Percentiles rank a stretch among this genome's conserved stretches.
Evolutionary conservation across 805 yeast genomes (phyloP).

Genomic region (Maudiozyma bulderi): DNA sequence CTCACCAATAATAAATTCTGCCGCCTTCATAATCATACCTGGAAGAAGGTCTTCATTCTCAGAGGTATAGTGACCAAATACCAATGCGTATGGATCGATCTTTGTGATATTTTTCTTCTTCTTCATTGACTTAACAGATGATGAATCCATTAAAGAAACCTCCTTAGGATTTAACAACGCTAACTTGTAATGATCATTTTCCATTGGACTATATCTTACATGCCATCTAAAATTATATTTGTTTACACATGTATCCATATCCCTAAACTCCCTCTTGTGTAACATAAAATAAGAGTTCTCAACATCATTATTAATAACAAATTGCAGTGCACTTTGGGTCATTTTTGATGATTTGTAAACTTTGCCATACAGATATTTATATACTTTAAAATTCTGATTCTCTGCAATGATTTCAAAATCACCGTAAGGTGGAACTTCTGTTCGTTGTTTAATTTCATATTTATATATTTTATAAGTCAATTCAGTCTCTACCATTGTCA

Average conservation of each 20-base stretch:
- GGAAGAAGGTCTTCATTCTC: slow-evolving; percentile 5
- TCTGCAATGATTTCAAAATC: slow-evolving; percentile 4
- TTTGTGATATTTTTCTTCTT: slow-evolving; percentile 1
- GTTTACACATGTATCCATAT: slow-evolving; percentile 6
- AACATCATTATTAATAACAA: slow-evolving; percentile 1
- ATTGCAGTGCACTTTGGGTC: slow-evolving; percentile 2
- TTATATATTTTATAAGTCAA: slow-evolving; percentile 5
- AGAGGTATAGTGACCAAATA: slow-evolving; percentile 9
- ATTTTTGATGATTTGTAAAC: slow-evolving; percentile 2
- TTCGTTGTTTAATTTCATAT: slow-evolving; percentile 2
- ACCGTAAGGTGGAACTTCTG: slow-evolving; percentile 9
- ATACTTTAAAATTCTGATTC: slow-evolving; percentile 4
- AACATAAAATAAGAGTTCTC: slow-evolving; percentile 2
- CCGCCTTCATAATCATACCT: slow-evolving; percentile 5
- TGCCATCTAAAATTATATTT: slow-evolving; percentile 10
- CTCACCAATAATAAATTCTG: slow-evolving; percentile 9
- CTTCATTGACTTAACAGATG: slow-evolving; percentile 2
- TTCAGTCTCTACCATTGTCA: not conserved
- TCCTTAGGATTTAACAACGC: slow-evolving; percentile 4
- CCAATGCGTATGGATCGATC: not conserved
- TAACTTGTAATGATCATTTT: slow-evolving; percentile 8
- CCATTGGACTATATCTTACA: slow-evolving; percentile 3
- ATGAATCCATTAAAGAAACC: slow-evolving; percentile 3
- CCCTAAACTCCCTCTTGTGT: slow-evolving; percentile 4
- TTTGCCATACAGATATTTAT: slow-evolving; percentile 9